A percentile compares a stretch with the other conserved stretches of the same genome.
phyloP scores from a whole-genome alignment of 768 basidiomycete species.

The Mycena galopus region DNA sequence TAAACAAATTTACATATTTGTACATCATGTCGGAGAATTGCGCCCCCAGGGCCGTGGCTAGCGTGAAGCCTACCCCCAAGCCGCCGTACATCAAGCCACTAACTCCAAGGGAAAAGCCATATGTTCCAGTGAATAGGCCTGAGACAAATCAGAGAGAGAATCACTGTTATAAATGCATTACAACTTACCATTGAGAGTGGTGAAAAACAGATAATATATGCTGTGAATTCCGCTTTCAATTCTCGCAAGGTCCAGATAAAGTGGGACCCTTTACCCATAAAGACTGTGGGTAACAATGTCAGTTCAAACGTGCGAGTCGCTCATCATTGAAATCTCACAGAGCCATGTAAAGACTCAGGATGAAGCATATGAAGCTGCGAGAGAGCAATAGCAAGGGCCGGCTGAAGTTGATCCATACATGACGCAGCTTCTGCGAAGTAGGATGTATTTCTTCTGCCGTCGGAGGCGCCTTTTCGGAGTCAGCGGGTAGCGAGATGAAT shows the following conservation, averaged over 20 bases:
- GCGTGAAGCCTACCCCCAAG: constrained; percentile 67
- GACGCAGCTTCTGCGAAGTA: constrained; percentile 43
- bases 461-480: constrained; percentile 60
- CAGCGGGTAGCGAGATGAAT: constrained; percentile 51
- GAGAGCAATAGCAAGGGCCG: constrained; percentile 72
- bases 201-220: no score
- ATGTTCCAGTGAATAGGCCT: constrained; percentile 63
- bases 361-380: constrained; percentile 76
- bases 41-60: constrained; percentile 63
- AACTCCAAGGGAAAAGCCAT: constrained; percentile 65
- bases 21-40: constrained; percentile 64
- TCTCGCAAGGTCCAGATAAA: no score
- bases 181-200: no score
- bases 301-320: no score
- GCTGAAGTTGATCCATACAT: constrained; percentile 72
- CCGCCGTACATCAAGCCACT: constrained; percentile 69
- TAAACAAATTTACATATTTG: constrained; percentile 51
- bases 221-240: no score
- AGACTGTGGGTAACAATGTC: not conserved
- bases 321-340: no score
- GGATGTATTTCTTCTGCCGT: not conserved
- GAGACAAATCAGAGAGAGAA: no score
- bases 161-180: no score
- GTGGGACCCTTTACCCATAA: no score
- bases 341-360: constrained; percentile 79